Conservation (phyloP, 192 early-diverging fungal genomes). For the Geranomyces variabilis region DNA sequence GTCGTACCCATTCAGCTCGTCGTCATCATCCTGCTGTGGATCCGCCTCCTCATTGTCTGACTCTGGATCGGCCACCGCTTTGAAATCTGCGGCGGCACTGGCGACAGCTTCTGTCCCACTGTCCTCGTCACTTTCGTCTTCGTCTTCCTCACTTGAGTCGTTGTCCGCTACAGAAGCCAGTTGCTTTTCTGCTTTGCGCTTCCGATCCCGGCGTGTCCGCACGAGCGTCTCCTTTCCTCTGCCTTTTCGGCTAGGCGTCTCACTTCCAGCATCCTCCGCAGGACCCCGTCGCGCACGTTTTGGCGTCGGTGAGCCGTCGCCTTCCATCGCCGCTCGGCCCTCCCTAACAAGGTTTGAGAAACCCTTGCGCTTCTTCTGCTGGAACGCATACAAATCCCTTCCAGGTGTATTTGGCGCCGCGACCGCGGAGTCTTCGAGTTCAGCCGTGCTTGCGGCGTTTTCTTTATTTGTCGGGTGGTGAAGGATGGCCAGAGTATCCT, state of each 20-base stretch:
- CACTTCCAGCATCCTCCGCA: neutral
- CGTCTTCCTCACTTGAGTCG: conserved; percentile 28
- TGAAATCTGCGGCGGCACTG: neutral
- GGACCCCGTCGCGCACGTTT: neutral
- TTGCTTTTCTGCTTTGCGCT: conserved; percentile 7
- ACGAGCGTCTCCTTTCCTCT: conserved; percentile 18
- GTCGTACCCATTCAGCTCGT: conserved; percentile 28
- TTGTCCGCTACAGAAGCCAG: conserved; percentile 31
- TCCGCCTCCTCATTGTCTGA: conserved; percentile 1
- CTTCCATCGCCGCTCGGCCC: conserved; percentile 4
- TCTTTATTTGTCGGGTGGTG: conserved; percentile 11
- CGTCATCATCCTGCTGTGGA: conserved; percentile 11
- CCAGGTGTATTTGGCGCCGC: conserved; percentile 12
- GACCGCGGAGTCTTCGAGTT: neutral
- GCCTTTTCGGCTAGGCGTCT: conserved; percentile 19
- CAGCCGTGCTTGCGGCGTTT: conserved; percentile 9
- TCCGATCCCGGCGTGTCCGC: conserved; percentile 2
- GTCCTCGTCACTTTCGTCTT: conserved; percentile 40
- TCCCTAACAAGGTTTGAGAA: conserved; percentile 9
- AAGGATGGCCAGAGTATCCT: neutral
- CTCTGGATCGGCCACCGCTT: neutral
- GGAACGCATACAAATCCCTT: conserved; percentile 30
- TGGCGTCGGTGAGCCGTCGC: neutral
- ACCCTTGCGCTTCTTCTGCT: conserved; percentile 6
- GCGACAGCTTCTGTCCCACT: conserved; percentile 19